Conservation (phyloP, 2,329 filamentous ascomycete species). For the Penicillium sp. region DNA sequence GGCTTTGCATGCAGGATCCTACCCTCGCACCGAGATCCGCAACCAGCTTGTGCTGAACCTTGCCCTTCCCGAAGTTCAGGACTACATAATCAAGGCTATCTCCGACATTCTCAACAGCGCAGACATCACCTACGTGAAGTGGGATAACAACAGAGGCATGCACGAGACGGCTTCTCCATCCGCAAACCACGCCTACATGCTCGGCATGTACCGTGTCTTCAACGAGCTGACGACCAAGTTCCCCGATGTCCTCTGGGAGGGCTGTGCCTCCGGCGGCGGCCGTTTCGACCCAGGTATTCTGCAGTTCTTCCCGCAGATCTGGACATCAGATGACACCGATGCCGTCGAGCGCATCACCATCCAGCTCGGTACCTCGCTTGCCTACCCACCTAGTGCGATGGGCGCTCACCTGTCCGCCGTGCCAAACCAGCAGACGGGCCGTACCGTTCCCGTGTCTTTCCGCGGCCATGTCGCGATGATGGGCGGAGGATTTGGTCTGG, state of each 20-base stretch:
- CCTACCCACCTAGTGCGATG: constrained; percentile 61
- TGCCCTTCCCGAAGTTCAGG: constrained; percentile 58
- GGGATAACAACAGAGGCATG: constrained; percentile 65
- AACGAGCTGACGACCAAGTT: constrained; percentile 57
- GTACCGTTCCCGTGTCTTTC: constrained; percentile 56
- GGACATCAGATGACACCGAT: constrained; percentile 65
- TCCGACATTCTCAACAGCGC: constrained; percentile 53
- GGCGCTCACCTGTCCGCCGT: constrained; percentile 62
- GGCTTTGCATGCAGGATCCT: constrained; percentile 56
- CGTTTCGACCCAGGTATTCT: constrained; percentile 62
- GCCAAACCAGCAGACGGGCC: constrained; percentile 56
- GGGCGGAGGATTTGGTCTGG: constrained; percentile 64
- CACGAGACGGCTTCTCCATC: constrained; percentile 56
- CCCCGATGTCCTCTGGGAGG: constrained; percentile 62
- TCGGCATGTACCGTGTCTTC: constrained; percentile 62
- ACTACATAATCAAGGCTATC: constrained; percentile 57
- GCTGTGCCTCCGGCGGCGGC: constrained; percentile 62
- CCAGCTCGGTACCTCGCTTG: constrained; percentile 61
- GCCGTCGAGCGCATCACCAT: constrained; percentile 59
- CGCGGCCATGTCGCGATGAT: constrained; percentile 65
- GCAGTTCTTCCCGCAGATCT: constrained; percentile 63
- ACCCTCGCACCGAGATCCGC: constrained; percentile 55
- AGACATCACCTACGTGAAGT: constrained; percentile 60
- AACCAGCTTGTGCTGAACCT: constrained; percentile 62
- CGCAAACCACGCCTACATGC: constrained; percentile 57